A percentile compares a stretch with the other conserved stretches of the same genome.
These are phyloP conservation scores for Gynochthodes officinalis DNA, from an alignment of 257 asterid genomes.

Conservation along the genomic window DNA sequence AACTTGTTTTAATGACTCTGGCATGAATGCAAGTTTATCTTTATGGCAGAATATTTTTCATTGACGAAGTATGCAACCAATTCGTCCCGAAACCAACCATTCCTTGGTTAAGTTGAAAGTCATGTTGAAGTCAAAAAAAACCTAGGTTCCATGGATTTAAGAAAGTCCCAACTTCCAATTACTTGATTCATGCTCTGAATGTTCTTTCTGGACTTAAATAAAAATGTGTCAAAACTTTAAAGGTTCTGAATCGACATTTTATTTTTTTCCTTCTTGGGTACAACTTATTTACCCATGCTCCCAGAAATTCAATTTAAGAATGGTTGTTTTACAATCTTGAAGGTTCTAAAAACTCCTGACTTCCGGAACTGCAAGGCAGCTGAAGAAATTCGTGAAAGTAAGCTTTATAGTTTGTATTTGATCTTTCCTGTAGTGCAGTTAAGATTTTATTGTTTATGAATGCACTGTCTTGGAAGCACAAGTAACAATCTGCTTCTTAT, in stretches of 20 bases:
- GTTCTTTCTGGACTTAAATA: neutral
- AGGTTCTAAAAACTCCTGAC: slow-evolving; percentile 88
- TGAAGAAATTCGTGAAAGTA: slow-evolving; percentile 65
- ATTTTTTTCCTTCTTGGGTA: neutral
- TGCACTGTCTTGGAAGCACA: neutral
- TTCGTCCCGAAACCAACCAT: neutral
- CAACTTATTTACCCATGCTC: too few relatives aligned
- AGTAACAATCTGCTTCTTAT: neutral
- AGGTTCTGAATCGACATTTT: neutral
- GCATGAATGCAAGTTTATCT: neutral
- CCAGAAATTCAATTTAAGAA: neutral
- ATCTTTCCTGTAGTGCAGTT: neutral
- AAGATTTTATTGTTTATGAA: neutral
- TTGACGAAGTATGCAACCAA: neutral
- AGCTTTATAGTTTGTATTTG: slow-evolving; percentile 15
- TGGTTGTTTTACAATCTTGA: slow-evolving; percentile 30
- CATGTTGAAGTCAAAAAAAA: neutral
- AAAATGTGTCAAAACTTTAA: neutral
- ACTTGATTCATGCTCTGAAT: neutral
- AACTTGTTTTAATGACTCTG: neutral
- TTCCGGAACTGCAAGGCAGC: slow-evolving; percentile 83
- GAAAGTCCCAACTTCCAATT: neutral
- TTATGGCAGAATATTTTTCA: neutral
- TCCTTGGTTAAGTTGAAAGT: neutral
- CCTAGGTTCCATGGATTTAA: neutral